Evolutionary conservation across 306 rosid genomes (phyloP).

Genomic region (Acacia melanoxylon): DNA sequence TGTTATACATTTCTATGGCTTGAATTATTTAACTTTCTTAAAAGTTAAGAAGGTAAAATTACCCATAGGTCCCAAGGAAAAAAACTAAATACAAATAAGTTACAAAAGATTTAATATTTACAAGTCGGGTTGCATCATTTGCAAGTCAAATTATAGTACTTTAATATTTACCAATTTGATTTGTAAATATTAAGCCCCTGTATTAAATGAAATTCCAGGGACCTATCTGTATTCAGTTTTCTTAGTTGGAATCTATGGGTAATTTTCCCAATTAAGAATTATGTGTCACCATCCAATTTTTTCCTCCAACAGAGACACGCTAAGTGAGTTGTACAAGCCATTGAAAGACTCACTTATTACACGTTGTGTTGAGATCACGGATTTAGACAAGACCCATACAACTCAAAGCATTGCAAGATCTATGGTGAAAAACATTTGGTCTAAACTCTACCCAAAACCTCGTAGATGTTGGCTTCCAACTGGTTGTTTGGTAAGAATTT

Average conservation of each 20-base stretch:
- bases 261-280: conserved; percentile 11
- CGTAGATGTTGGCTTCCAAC: conserved; percentile 95
- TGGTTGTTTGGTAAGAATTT: conserved; percentile 84
- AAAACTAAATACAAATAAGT: background rate
- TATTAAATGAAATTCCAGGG: background rate
- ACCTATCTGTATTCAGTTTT: background rate
- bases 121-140: background rate
- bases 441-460: conserved; percentile 79
- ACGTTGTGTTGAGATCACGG: conserved; percentile 68
- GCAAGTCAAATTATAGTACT: background rate
- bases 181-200: background rate
- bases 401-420: conserved; percentile 43
- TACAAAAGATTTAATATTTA: background rate
- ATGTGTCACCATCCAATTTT: conserved; percentile 15
- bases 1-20: conserved; percentile 6
- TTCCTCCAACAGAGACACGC: conserved; percentile 45
- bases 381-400: conserved; percentile 48
- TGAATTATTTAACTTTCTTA: conserved; percentile 1
- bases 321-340: conserved; percentile 68
- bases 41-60: background rate
- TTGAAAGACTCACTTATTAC: conserved; percentile 76
- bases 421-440: conserved; percentile 70
- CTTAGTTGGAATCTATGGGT: background rate
- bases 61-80: background rate
- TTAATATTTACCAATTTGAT: background rate